Evolutionary conservation across 2,329 filamentous ascomycete species (phyloP).

Genomic region (Fusarium sp.): DNA sequence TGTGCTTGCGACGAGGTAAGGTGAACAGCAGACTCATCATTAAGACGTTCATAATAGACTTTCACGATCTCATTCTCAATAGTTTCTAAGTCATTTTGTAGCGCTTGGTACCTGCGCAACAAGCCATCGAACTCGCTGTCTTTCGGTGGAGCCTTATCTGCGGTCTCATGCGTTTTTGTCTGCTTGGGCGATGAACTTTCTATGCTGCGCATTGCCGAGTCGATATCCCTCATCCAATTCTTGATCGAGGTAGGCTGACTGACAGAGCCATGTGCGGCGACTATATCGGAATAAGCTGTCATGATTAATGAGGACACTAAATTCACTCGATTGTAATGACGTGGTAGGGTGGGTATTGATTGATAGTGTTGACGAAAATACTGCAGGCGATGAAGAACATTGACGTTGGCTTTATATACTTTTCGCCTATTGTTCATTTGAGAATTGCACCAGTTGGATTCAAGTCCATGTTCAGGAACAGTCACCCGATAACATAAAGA

Average conservation of each 20-base stretch:
- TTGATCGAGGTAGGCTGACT: neutral
- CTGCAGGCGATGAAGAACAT: neutral
- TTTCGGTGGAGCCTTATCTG: neutral
- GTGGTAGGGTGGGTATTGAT: rapidly evolving
- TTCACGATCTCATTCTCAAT: neutral
- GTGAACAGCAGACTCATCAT: neutral
- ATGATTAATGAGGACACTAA: neutral
- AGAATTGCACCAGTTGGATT: too few relatives aligned
- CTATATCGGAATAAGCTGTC: neutral
- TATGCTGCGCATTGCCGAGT: neutral
- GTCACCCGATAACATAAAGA: too few relatives aligned
- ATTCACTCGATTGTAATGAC: neutral
- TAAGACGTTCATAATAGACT: neutral
- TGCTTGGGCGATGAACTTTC: neutral
- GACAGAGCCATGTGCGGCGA: neutral
- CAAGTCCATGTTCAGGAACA: too few relatives aligned
- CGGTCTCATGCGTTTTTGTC: neutral
- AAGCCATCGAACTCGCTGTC: neutral
- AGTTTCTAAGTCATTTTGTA: neutral
- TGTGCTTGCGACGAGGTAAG: neutral
- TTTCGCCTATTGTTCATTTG: too few relatives aligned
- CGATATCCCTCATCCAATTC: neutral
- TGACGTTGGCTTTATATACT: neutral
- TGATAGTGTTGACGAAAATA: neutral
- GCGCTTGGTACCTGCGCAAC: neutral